Base-by-base conservation (phyloP, 129 eudicot genomes). In the Flaveria linearis region DNA sequence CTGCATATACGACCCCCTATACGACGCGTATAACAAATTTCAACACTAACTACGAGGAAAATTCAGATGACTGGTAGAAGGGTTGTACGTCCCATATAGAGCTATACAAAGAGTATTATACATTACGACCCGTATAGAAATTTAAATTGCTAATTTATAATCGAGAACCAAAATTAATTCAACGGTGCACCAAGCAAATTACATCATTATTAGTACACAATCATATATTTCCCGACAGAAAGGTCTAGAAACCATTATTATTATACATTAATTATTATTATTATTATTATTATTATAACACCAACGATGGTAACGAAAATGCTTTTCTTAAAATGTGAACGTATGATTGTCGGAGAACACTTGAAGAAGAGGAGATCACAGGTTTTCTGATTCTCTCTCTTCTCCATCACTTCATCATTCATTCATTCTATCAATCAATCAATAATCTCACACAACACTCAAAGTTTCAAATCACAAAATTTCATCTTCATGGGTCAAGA, bases 401-500 rank as follows among this genome's bases (percentile, higher is more conserved):
- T 28, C 20, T 46, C 25, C 74, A 3, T 16, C 46, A 64, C 13
- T 7, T 1, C 8, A 67, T 46, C 58, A 65, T 65, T 23, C 33
- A 45, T 45, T 45, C 7, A 36, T 5, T 36, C 41, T 5, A 0
- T 36, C 41, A 36, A 28, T 28, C 33, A 28, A 28, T 28, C 33
- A 61, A 26, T 51, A 56, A 68, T 39, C 82, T 60, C 41, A 50
- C 13, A 36, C 16, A 52, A 52, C 11, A 53, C 45, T 53, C 28
- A 78, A 66, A 47, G 7, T 36, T 45, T 45, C 14, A 45, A 45
- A 45, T 65, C 64, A 60, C 13, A 74, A 28, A 2, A 68, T 22
- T 22, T 13, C 33, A 64, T 22, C 55, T 68, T 68, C 22, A 91
- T 91, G 97, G 90, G 90, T 43, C 95, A 91, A 53, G 97, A 91